Evolutionary conservation across 83 land plant species (phyloP).

Genomic region (Thuja plicata): DNA sequence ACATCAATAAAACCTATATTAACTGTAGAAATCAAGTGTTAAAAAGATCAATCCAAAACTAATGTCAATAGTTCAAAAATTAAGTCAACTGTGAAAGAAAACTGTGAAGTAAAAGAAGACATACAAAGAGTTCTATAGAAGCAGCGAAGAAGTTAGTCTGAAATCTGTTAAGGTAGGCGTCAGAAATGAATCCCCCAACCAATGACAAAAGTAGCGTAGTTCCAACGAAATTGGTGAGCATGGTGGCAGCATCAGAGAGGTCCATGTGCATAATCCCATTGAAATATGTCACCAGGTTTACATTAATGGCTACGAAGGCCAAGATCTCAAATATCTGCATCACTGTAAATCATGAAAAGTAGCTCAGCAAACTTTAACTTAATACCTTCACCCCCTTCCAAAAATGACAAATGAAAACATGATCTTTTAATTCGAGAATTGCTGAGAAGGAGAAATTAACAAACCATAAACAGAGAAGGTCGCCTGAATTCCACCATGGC

Average conservation of each 20-base stretch:
- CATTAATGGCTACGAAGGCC: not conserved
- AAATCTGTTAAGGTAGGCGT: constrained; percentile 24
- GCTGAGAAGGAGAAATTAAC: not conserved
- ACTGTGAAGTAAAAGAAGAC: not conserved
- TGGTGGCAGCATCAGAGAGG: constrained; percentile 23
- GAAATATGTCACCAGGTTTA: constrained; percentile 1
- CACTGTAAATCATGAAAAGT: not conserved
- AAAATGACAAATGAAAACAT: too few species aligned
- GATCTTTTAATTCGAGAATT: too few species aligned
- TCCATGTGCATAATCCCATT: not conserved
- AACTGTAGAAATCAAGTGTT: not conserved
- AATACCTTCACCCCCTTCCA: not conserved
- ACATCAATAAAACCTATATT: not conserved
- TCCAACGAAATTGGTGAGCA: constrained; percentile 53
- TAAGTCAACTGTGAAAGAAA: not conserved
- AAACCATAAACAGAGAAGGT: constrained; percentile 48
- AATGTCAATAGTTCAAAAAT: not conserved
- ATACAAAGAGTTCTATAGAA: not conserved
- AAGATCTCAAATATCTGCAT: not conserved
- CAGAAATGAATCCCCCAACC: constrained; percentile 46
- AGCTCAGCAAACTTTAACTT: not conserved
- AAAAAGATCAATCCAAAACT: too few species aligned
- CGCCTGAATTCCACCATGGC: constrained; percentile 60
- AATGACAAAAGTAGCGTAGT: constrained; percentile 44
- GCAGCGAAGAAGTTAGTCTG: not conserved